These are phyloP conservation scores for Eucalyptus tenuipes DNA, from an alignment of 345 rosid species.

Conservation along the genomic window DNA sequence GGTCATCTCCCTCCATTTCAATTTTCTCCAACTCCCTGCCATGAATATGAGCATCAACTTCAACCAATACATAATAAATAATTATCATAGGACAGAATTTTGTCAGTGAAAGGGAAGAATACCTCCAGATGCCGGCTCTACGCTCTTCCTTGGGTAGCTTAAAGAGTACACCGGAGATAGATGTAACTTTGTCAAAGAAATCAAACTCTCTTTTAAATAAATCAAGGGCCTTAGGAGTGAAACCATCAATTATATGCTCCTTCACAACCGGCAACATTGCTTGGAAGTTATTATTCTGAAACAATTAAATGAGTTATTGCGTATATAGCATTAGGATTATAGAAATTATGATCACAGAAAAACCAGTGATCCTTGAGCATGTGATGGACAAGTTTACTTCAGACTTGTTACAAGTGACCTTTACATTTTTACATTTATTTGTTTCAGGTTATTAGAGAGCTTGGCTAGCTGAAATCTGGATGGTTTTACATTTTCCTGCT, in stretches of 20 bases:
- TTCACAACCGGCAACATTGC: conserved; percentile 64
- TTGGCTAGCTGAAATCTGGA: background rate
- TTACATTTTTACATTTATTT: background rate
- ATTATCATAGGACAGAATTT: background rate
- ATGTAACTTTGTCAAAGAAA: conserved; percentile 92
- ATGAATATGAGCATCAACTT: background rate
- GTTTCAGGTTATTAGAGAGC: background rate
- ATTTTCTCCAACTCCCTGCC: conserved; percentile 92
- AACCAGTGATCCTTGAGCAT: background rate
- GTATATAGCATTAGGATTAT: background rate
- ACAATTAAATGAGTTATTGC: background rate
- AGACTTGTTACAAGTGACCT: background rate
- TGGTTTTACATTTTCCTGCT: background rate
- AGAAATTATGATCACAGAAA: background rate
- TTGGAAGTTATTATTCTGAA: conserved; percentile 80
- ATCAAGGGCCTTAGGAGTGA: conserved; percentile 66
- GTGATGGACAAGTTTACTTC: background rate
- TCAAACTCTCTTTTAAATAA: conserved; percentile 80
- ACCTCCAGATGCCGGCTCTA: conserved; percentile 92
- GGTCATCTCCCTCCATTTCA: conserved; percentile 76
- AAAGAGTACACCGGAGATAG: conserved; percentile 73
- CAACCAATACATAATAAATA: background rate
- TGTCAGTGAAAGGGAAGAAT: conserved; percentile 1
- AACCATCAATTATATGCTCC: conserved; percentile 80
- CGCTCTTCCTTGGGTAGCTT: conserved; percentile 94